A percentile compares a stretch with the other conserved stretches of the same genome.
phyloP scores from a whole-genome alignment of 495 filamentous ascomycete genomes.

The Penicillium alfredii region DNA sequence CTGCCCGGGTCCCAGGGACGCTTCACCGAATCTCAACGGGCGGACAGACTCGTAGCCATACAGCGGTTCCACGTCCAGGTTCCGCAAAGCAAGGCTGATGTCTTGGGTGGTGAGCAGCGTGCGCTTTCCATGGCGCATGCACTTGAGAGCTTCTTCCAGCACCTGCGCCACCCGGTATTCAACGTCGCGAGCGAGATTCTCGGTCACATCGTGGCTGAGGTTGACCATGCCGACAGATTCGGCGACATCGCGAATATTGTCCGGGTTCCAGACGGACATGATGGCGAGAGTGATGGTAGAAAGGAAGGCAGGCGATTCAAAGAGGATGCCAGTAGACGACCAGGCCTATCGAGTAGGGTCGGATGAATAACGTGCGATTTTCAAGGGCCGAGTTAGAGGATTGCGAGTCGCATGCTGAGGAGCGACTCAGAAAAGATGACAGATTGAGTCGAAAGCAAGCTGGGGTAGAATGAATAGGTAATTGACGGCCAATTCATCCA shows the following conservation, averaged over 20 bases:
- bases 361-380: no score
- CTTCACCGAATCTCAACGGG: constrained; percentile 85
- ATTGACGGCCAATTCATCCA: no score
- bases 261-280: constrained; percentile 83
- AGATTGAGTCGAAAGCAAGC: no score
- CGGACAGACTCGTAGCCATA: constrained; percentile 92
- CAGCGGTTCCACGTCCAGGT: constrained; percentile 87
- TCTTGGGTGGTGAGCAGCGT: constrained; percentile 81
- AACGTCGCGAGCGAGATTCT: constrained; percentile 83
- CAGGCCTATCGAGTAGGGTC: not conserved
- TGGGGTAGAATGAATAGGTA: no score
- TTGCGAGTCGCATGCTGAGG: not conserved
- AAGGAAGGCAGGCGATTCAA: no score
- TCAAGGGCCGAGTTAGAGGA: no score
- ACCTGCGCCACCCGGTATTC: constrained; percentile 92
- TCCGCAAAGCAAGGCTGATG: constrained; percentile 71
- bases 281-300: constrained; percentile 3
- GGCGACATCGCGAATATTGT: constrained; percentile 90
- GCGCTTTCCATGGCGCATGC: constrained; percentile 84
- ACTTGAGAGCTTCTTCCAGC: constrained; percentile 85
- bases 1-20: constrained; percentile 88
- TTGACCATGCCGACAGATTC: constrained; percentile 85
- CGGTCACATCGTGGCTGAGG: constrained; percentile 73
- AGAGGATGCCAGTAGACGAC: no score
- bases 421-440: not conserved